Evolutionary conservation across 108 stramenopile genomes (phyloP), one percentile per base, ranked within the genome.

Genomic region (Skeletonema menzelii): DNA sequence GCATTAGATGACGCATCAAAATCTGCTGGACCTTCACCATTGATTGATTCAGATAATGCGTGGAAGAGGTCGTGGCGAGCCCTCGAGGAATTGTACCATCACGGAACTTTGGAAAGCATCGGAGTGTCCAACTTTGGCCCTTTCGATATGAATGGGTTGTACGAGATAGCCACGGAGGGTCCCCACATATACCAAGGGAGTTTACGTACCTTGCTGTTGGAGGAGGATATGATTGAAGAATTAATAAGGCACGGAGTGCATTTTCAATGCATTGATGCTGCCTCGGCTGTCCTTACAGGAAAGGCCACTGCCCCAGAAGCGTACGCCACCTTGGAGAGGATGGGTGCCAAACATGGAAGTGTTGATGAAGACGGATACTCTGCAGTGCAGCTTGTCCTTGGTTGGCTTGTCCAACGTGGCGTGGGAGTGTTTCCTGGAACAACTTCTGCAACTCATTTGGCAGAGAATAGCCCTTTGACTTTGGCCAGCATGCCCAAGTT

Each of bases 51-150:
- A 27, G 85, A 88, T 10, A 72, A 82, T 57, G 88, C 94, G 1
- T 95, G 87, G 87, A 88, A 87, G 75, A 82, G 76, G 24, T 82
- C 80, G 24, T 95, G 91, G 87, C 91, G 79, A 56, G 89, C 88
- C 19, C 75, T 95, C 24, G 94, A 95, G 66, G 86, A 90, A 15
- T 15, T 91, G 35, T 88, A 88, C 68, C 49, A 79, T 17, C 65
- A 66, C 0, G 77, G 69, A 4, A 34, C 42, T 8, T 70, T 95
- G 12, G 85, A 81, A 40, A 82, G 84, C 35, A 95, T 95, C 56
- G 94, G 94, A 10, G 86, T 95, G 3, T 83, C 89, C 27, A 93
- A 95, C 78, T 95, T 95, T 68, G 87, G 87, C n/a, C 59, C 82
- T 5, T 65, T 78, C 5, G 91, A 95, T 59, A 37, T 91, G 61